Percentiles rank a stretch among this genome's conserved stretches.
Conservation (phyloP, 2,329 filamentous ascomycete genomes). For the Didymella arachidicola region DNA sequence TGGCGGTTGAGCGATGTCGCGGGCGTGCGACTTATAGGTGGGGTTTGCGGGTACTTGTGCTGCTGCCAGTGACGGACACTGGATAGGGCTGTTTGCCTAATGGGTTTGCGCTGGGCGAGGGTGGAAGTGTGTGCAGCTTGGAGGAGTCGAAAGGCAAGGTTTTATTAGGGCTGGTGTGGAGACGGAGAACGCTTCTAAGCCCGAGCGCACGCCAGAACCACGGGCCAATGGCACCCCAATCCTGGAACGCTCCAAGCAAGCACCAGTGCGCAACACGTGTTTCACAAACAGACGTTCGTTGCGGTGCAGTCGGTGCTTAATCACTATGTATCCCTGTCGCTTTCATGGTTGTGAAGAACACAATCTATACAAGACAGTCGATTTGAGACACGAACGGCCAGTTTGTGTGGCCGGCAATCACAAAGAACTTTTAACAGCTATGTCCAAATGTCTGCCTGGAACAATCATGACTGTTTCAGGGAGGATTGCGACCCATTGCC, state of each 20-base stretch:
- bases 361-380: neutral
- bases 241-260: constrained; percentile 10
- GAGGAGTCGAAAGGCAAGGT: constrained; percentile 17
- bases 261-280: constrained; percentile 20
- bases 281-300: constrained; percentile 16
- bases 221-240: constrained; percentile 12
- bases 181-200: constrained; percentile 13
- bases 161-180: constrained; percentile 24
- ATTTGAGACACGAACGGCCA: constrained; percentile 9
- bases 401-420: constrained; percentile 8
- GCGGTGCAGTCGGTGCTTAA: constrained; percentile 1
- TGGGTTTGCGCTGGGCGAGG: constrained; percentile 32
- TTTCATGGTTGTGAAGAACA: neutral
- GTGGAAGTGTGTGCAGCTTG: constrained; percentile 29
- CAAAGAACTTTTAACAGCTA: constrained; percentile 20
- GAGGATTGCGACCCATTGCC: constrained; percentile 1
- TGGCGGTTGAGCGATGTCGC: constrained; percentile 48
- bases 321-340: neutral
- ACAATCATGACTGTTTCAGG: constrained; percentile 17
- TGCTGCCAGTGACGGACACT: constrained; percentile 34
- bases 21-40: constrained; percentile 34
- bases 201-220: constrained; percentile 7
- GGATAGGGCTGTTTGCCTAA: constrained; percentile 28
- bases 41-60: constrained; percentile 25
- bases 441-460: constrained; percentile 14